Evolutionary conservation across 495 filamentous ascomycete species (phyloP), one percentile per base, ranked within the genome.

Genomic region (Cercophora samala): DNA sequence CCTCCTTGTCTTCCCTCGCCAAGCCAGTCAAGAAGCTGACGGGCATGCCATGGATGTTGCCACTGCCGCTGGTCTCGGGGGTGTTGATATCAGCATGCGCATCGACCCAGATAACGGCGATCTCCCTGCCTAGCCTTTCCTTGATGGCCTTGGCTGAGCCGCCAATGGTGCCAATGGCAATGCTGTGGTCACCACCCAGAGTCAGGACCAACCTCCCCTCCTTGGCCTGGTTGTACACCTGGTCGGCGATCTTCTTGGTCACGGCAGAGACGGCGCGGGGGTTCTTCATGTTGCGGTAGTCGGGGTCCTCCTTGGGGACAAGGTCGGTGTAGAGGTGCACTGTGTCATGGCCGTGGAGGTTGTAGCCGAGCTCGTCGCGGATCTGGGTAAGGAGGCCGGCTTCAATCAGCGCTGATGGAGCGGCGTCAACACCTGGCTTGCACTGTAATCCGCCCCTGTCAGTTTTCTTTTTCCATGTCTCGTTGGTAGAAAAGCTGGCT

Each of bases 1-100:
- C 89, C 58, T 83, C 82, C 62, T 87, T 80, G 18, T 91, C 87
- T 72, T 92, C 91, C 69, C 80, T 84, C 25, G 93, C 89, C 61
- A 98, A 79, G 19, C 94, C 90, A 0, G 93, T 93, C 69, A 98
- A 76, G 78, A 97, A 99, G 2, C 91, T 88, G 64, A 98, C 92
- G 9, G 95, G 96, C 95, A 99, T 99, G 54, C 95, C 95, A 79
- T 99, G 95, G 69, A 99, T 91, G 75, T 98, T 98, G 1, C 95
- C 95, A 64, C 91, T 95, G 15, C 82, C 89, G 69, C 89, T 92
- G 55, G 89, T 90, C 84, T 97, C 93, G 58, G 95, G 95, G 13
- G 91, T 90, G 78, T 99, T 99, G 83, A 99, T 97, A 74, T 98
- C 95, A 22, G 93, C 91, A 74, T 99, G 95, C 22, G 95, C 95